Percentiles rank a stretch among this genome's conserved stretches.
Evolutionary conservation across 2,329 filamentous ascomycete genomes (phyloP).

Genomic region (Aspergillus awamori): DNA sequence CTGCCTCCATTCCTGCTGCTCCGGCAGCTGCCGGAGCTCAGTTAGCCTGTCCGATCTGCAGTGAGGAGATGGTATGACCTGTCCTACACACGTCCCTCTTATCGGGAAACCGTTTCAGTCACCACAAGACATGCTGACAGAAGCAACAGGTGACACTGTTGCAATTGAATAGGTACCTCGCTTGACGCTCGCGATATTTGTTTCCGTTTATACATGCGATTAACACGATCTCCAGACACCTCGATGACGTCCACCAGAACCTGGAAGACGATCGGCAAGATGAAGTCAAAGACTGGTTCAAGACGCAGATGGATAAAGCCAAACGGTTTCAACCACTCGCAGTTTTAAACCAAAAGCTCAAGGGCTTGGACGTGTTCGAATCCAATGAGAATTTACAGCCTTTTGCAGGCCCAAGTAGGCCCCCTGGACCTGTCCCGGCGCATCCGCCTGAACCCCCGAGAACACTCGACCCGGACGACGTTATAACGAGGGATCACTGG

Average conservation of each 20-base stretch:
- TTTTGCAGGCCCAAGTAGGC: slow-evolving; percentile 40
- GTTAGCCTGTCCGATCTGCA: slow-evolving; percentile 95
- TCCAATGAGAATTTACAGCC: slow-evolving; percentile 71
- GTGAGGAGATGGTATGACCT: slow-evolving; percentile 84
- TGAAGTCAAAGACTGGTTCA: slow-evolving; percentile 96
- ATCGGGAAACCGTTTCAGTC: not conserved
- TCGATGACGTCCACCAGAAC: slow-evolving; percentile 89
- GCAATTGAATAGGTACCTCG: slow-evolving; percentile 75
- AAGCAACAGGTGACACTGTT: slow-evolving; percentile 76
- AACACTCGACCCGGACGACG: slow-evolving; percentile 77
- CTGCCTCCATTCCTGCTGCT: slow-evolving; percentile 50
- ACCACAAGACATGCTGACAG: slow-evolving; percentile 13
- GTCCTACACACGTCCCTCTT: not conserved
- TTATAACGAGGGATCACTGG: slow-evolving; percentile 89
- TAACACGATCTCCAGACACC: slow-evolving; percentile 56
- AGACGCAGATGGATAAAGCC: slow-evolving; percentile 89
- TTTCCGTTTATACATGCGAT: slow-evolving; percentile 8
- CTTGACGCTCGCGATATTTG: slow-evolving; percentile 2
- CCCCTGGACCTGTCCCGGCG: slow-evolving; percentile 27
- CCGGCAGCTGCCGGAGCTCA: slow-evolving; percentile 63
- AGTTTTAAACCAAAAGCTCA: slow-evolving; percentile 88
- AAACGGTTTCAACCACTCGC: slow-evolving; percentile 91
- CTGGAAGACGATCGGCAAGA: slow-evolving; percentile 86
- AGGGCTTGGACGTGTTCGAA: slow-evolving; percentile 90
- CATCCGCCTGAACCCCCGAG: slow-evolving; percentile 38